A percentile compares a stretch with the other conserved stretches of the same genome.
Conservation (phyloP, 2,329 filamentous ascomycete species). For the Cyphellophora europaea region DNA sequence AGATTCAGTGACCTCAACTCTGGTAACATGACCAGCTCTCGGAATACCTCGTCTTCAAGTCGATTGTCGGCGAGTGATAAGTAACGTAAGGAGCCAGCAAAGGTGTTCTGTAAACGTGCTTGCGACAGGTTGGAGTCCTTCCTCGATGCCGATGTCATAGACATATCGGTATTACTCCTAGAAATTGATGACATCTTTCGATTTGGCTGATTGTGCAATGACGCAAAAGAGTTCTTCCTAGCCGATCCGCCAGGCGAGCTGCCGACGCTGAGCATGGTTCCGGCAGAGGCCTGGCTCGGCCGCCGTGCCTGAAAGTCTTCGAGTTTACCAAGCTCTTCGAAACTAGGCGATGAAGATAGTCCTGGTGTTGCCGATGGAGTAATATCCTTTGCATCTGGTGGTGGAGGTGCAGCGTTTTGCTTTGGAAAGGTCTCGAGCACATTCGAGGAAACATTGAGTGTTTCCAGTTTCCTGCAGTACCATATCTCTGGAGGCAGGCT, state of each 20-base stretch:
- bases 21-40: slow-evolving; percentile 71
- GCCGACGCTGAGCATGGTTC: slow-evolving; percentile 63
- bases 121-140: slow-evolving; percentile 87
- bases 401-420: slow-evolving; percentile 56
- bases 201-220: slow-evolving; percentile 67
- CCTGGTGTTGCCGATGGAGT: slow-evolving; percentile 38
- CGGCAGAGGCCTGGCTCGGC: slow-evolving; percentile 76
- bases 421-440: slow-evolving; percentile 87
- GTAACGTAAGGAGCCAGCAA: slow-evolving; percentile 74
- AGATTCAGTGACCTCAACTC: slow-evolving; percentile 85
- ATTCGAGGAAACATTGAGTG: slow-evolving; percentile 90
- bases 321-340: slow-evolving; percentile 64
- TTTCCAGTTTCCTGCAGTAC: slow-evolving; percentile 85
- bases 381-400: slow-evolving; percentile 43
- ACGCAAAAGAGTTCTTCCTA: slow-evolving; percentile 77
- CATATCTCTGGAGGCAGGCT: slow-evolving; percentile 88
- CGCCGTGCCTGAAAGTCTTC: slow-evolving; percentile 58
- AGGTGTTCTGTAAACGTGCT: slow-evolving; percentile 65
- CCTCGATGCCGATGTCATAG: slow-evolving; percentile 49
- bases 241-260: slow-evolving; percentile 56
- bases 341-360: slow-evolving; percentile 56
- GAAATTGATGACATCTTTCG: slow-evolving; percentile 79
- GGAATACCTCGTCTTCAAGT: slow-evolving; percentile 88
- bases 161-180: slow-evolving; percentile 50
- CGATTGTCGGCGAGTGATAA: slow-evolving; percentile 89